Conservation (phyloP, 495 filamentous ascomycete genomes). For the Sordaria brevicollis region DNA sequence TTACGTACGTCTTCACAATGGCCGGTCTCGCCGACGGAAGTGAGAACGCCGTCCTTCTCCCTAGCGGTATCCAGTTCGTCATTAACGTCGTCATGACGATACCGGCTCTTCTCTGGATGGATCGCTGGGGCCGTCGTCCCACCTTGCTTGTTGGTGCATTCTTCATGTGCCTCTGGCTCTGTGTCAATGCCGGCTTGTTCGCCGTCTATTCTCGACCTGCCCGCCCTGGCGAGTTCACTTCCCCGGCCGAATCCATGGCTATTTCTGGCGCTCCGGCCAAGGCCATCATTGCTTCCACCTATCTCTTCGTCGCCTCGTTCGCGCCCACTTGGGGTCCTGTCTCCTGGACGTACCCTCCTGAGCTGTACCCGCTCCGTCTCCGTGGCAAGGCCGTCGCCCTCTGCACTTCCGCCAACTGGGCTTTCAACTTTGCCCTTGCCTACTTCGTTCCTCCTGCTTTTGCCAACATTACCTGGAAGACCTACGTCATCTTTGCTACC, state of each 20-base stretch:
- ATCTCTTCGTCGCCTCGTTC: slow-evolving; percentile 68
- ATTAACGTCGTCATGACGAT: slow-evolving; percentile 54
- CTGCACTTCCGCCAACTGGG: slow-evolving; percentile 63
- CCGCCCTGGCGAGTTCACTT: slow-evolving; percentile 24
- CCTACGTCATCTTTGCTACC: slow-evolving; percentile 65
- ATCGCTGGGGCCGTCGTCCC: slow-evolving; percentile 50
- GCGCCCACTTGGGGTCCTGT: slow-evolving; percentile 64
- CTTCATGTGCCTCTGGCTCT: slow-evolving; percentile 60
- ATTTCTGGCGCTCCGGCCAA: slow-evolving; percentile 52
- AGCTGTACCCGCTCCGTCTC: slow-evolving; percentile 64
- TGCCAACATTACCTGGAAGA: slow-evolving; percentile 61
- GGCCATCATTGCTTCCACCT: slow-evolving; percentile 66
- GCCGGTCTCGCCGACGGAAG: slow-evolving; percentile 43
- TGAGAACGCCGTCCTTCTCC: slow-evolving; percentile 40
- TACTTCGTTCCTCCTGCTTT: slow-evolving; percentile 73
- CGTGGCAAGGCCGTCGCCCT: slow-evolving; percentile 68
- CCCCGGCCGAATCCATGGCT: slow-evolving; percentile 31
- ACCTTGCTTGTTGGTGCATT: slow-evolving; percentile 54
- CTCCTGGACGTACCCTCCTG: slow-evolving; percentile 68
- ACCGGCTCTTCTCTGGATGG: slow-evolving; percentile 45
- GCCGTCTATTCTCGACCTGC: slow-evolving; percentile 34
- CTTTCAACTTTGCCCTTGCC: slow-evolving; percentile 69
- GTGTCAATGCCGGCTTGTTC: slow-evolving; percentile 60
- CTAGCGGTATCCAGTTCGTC: slow-evolving; percentile 65
- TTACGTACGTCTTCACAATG: slow-evolving; percentile 63